phyloP scores from a whole-genome alignment of 2,329 filamentous ascomycete genomes.

The Huntiella decipiens region DNA sequence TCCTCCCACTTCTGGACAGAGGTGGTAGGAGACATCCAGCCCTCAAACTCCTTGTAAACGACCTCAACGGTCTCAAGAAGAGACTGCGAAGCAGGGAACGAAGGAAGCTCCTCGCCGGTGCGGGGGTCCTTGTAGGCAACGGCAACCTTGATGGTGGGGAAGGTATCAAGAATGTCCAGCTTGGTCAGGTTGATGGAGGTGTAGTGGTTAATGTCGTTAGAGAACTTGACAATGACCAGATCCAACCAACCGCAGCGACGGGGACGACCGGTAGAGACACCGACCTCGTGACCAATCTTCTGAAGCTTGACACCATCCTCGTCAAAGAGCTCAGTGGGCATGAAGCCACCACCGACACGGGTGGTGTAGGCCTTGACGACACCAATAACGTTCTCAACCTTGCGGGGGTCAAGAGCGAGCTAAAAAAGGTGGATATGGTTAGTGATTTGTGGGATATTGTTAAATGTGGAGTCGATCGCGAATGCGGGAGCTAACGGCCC shows the following conservation, averaged over 20 bases:
- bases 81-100: conserved; percentile 45
- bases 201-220: conserved; percentile 32
- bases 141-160: conserved; percentile 51
- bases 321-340: conserved; percentile 37
- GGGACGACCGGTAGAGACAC: conserved; percentile 12
- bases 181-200: conserved; percentile 32
- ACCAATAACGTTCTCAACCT: conserved; percentile 38
- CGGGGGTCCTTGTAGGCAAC: conserved; percentile 41
- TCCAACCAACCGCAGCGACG: conserved; percentile 33
- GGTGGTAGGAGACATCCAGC: conserved; percentile 49
- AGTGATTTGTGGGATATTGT: neutral
- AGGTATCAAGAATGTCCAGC: conserved; percentile 49
- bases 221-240: conserved; percentile 50
- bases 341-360: conserved; percentile 39
- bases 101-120: conserved; percentile 30
- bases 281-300: conserved; percentile 24
- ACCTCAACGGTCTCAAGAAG: conserved; percentile 41
- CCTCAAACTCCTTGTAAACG: conserved; percentile 47
- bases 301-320: conserved; percentile 23
- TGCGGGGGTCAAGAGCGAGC: conserved; percentile 27
- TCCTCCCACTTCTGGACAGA: conserved; percentile 39
- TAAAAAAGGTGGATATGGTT: conserved; percentile 1
- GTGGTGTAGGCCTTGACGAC: conserved; percentile 46
- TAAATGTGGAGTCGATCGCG: too few relatives aligned
- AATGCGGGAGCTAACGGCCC: neutral